Conservation (phyloP, 345 rosid species). For the Geranium rotundifolium region DNA sequence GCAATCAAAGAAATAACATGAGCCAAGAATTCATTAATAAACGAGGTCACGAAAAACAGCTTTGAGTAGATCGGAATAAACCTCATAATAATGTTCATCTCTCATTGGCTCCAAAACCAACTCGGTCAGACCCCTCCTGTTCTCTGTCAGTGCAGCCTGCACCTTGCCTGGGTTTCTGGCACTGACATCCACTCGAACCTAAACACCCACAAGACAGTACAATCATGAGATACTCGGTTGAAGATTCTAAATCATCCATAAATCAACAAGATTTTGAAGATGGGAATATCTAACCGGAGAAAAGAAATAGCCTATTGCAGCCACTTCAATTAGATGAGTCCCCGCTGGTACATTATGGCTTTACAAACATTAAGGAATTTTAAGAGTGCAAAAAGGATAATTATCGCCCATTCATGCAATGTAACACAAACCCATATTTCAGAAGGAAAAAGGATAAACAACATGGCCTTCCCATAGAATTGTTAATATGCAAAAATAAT, state of each 20-base stretch:
- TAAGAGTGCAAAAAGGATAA: conserved; percentile 2
- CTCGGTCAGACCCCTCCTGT: conserved; percentile 73
- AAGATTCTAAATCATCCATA: conserved; percentile 1
- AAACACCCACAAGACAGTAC: conserved; percentile 11
- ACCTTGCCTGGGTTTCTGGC: conserved; percentile 90
- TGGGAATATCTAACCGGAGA: conserved; percentile 57
- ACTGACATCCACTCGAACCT: conserved; percentile 98
- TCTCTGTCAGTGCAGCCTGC: conserved; percentile 91
- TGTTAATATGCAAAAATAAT: background rate
- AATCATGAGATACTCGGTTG: background rate
- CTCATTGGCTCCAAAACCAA: conserved; percentile 74
- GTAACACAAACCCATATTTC: conserved; percentile 1
- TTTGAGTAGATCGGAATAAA: conserved; percentile 13
- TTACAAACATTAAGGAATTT: conserved; percentile 44
- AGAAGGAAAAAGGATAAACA: background rate
- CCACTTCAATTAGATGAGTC: conserved; percentile 92
- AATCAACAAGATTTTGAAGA: conserved; percentile 3
- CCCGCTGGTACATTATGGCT: conserved; percentile 87
- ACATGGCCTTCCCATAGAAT: background rate
- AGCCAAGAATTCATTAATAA: conserved; percentile 5
- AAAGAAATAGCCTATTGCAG: conserved; percentile 75
- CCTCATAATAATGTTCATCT: conserved; percentile 88
- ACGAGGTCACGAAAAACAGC: background rate
- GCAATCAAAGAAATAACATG: conserved; percentile 17
- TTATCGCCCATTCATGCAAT: background rate